Percentiles rank a stretch among this genome's conserved stretches.
Evolutionary conservation across 805 yeast genomes (phyloP).

Genomic region (Metschnikowia matae): DNA sequence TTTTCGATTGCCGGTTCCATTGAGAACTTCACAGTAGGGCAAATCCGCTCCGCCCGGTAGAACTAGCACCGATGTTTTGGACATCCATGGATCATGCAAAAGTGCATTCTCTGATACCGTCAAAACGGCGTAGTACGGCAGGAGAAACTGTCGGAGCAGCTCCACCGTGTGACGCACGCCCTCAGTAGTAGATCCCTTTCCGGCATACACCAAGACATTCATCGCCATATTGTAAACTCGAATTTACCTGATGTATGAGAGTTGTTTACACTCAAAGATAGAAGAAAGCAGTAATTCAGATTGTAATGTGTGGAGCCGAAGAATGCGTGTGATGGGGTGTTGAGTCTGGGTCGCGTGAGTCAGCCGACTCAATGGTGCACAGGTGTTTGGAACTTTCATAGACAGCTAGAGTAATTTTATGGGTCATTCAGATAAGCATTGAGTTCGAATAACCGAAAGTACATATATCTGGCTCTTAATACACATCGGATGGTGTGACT

Average conservation of each 20-base stretch:
- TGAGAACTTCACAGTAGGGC: conserved; percentile 71
- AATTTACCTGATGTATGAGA: no score
- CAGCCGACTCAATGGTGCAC: conserved; percentile 1
- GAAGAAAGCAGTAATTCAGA: no score
- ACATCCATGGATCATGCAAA: conserved; percentile 75
- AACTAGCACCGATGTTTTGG: conserved; percentile 73
- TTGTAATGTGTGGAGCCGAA: not conserved
- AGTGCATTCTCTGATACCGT: conserved; percentile 61
- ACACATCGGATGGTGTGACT: no score
- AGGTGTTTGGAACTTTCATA: not conserved
- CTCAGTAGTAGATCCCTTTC: conserved; percentile 81
- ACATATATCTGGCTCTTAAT: no score
- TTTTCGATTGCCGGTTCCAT: conserved; percentile 60
- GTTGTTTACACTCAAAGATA: no score
- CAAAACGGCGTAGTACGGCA: conserved; percentile 86
- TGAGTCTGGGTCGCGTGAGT: conserved; percentile 1
- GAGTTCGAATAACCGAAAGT: no score
- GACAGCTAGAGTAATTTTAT: not conserved
- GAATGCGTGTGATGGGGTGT: not conserved
- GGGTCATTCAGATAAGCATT: no score
- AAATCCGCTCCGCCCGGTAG: conserved; percentile 97
- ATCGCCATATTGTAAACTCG: conserved; percentile 1
- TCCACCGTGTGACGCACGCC: conserved; percentile 82
- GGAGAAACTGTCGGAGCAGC: conserved; percentile 65
- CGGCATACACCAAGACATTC: conserved; percentile 23